Conservation (phyloP, 257 asterid genomes). For the Knoxia roxburghii region DNA sequence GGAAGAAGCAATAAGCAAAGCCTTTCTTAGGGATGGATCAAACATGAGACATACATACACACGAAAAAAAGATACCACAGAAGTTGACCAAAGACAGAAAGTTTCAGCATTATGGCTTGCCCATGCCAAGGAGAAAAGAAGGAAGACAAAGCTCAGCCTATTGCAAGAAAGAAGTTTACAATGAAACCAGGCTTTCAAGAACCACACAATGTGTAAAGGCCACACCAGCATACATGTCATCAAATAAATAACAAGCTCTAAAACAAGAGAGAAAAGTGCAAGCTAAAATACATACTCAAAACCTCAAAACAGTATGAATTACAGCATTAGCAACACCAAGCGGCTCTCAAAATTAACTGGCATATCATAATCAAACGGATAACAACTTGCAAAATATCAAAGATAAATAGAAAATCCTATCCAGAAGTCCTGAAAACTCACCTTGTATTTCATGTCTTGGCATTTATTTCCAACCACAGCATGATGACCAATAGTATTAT, state of each 20-base stretch:
- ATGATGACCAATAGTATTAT: slow-evolving; percentile 82
- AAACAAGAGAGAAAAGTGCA: not conserved
- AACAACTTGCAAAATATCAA: not conserved
- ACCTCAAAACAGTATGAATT: not conserved
- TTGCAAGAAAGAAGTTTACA: not conserved
- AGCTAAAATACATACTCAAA: not conserved
- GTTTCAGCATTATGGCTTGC: not conserved
- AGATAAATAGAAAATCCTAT: not conserved
- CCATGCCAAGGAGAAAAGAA: not conserved
- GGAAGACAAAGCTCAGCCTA: not conserved
- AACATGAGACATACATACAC: not conserved
- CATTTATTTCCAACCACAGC: slow-evolving; percentile 83
- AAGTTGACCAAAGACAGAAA: not conserved
- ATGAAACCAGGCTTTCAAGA: not conserved
- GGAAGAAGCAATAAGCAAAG: not conserved
- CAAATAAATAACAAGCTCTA: not conserved
- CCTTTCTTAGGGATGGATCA: not conserved
- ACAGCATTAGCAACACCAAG: not conserved
- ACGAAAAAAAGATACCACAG: slow-evolving; percentile 3
- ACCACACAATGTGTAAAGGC: not conserved
- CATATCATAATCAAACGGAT: not conserved
- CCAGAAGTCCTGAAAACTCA: slow-evolving; percentile 18
- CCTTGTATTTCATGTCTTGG: slow-evolving; percentile 91
- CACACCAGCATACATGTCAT: not conserved
- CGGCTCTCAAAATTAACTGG: not conserved